Base-by-base conservation (phyloP, 768 basidiomycete species). In the Tylopilus plumbeoviolaceoides region DNA sequence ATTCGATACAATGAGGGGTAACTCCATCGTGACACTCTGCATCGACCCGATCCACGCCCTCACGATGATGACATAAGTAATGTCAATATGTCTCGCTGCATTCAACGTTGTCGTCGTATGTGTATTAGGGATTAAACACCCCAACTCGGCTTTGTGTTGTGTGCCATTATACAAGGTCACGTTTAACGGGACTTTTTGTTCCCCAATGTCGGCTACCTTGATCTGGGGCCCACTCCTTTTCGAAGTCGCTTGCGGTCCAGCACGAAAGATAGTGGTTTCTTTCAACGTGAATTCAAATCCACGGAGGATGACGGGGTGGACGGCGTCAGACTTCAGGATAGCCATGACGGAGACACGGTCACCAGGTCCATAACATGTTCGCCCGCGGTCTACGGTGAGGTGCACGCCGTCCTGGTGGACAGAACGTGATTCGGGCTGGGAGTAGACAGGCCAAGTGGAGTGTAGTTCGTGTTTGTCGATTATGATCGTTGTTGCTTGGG, bases 401-500 rank as follows among this genome's bases (percentile, higher is more conserved):
- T 78, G 84, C 17, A 92, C 78, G 25, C 84, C 85, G 4, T 91
- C 85, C 56, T 84, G 80, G 3, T 74, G 62, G 17, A 82, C 70
- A 15, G 80, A 76, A n/a, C 89, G 85, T 31, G 77, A 78, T 61
- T 92, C 89, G 11, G 80, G 79, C 64, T 91, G 88, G 45, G 80
- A 81, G 64, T 92, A 95, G 28, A 95, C 79, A 3, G 94, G 93
- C 94, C 94, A 97, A 1, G 90, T 86, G 5, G 92, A 88, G 63
- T 95, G 93, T 7, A 95, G 74, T 58, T 95, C 94, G 63, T 95
- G 93, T 69, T 95, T 97, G 75, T 91, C 89, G 61, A 97, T 90
- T 56, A 85, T 81, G 42, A 97, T 85, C 12, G 78, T 73, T 31
- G 88, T 81, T 18, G 81, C 76, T 12, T 84, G 80, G n/a, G 84